phyloP scores from a whole-genome alignment of 768 basidiomycete genomes.

The Tylopilus balloui region DNA sequence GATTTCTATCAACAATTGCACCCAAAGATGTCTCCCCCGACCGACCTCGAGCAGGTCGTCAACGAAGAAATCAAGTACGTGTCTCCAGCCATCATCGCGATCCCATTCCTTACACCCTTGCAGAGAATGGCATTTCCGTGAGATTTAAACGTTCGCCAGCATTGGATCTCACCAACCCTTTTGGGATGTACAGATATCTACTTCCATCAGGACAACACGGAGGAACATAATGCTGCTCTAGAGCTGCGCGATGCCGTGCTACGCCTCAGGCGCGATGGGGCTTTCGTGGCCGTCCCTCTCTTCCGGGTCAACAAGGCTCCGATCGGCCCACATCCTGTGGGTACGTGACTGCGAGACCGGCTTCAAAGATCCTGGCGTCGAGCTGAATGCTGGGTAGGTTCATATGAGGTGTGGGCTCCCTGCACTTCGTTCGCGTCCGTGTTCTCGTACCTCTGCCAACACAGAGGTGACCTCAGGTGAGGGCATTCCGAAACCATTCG shows the following conservation, averaged over 20 bases:
- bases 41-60: slow-evolving; percentile 54
- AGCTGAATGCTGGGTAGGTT: slow-evolving; percentile 41
- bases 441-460: slow-evolving; percentile 70
- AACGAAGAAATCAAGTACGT: slow-evolving; percentile 60
- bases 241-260: slow-evolving; percentile 69
- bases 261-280: slow-evolving; percentile 65
- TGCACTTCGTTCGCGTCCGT: slow-evolving; percentile 68
- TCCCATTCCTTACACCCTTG: not conserved
- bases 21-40: slow-evolving; percentile 30
- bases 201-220: slow-evolving; percentile 63
- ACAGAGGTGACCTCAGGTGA: slow-evolving; percentile 67
- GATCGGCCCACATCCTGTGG: slow-evolving; percentile 73
- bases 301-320: slow-evolving; percentile 66
- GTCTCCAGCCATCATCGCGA: slow-evolving; percentile 1
- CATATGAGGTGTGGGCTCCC: slow-evolving; percentile 80
- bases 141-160: slow-evolving; percentile 18
- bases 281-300: slow-evolving; percentile 75
- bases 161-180: too few relatives aligned
- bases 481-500: not conserved
- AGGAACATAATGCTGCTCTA: slow-evolving; percentile 60
- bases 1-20: not conserved
- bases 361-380: not conserved
- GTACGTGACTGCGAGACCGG: slow-evolving; percentile 34
- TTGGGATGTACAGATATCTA: slow-evolving; percentile 65
- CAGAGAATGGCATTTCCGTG: slow-evolving; percentile 82